Conservation (phyloP, 176 grass and related monocot genomes). For the Aegilops umbellulata region DNA sequence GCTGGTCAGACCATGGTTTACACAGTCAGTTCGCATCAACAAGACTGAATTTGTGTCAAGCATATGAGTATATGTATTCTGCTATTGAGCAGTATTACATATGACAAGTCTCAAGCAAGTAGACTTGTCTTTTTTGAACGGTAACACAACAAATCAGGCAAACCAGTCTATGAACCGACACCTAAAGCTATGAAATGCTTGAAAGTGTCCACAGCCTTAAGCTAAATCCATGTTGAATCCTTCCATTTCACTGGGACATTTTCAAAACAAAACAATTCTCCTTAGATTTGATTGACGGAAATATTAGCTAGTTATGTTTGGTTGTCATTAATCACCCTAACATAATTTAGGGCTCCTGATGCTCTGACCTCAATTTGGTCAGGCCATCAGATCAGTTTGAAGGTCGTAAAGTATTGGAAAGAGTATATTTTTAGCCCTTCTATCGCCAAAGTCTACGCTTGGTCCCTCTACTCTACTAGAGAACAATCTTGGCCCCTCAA, state of each 20-base stretch:
- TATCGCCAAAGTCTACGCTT: no score
- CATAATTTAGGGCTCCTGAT: neutral
- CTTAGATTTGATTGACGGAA: neutral
- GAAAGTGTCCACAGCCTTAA: neutral
- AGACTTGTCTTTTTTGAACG: neutral
- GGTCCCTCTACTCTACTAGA: no score
- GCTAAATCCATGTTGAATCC: neutral
- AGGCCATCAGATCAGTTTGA: neutral
- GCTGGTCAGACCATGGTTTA: neutral
- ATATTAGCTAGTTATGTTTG: neutral
- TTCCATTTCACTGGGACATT: neutral
- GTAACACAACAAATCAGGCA: neutral
- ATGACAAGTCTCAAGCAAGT: neutral
- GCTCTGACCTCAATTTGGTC: neutral
- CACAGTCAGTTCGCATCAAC: neutral
- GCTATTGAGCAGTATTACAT: neutral
- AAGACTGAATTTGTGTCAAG: neutral
- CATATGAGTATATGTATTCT: neutral
- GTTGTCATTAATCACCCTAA: neutral
- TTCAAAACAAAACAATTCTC: neutral
- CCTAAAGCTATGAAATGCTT: neutral
- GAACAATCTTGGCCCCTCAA: neutral
- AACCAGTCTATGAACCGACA: neutral
- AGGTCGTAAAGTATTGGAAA: constrained; percentile 12
- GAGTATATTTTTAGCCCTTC: neutral